phyloP scores from a whole-genome alignment of 805 yeast genomes.

The Saccharomyces kudriavzevii region DNA sequence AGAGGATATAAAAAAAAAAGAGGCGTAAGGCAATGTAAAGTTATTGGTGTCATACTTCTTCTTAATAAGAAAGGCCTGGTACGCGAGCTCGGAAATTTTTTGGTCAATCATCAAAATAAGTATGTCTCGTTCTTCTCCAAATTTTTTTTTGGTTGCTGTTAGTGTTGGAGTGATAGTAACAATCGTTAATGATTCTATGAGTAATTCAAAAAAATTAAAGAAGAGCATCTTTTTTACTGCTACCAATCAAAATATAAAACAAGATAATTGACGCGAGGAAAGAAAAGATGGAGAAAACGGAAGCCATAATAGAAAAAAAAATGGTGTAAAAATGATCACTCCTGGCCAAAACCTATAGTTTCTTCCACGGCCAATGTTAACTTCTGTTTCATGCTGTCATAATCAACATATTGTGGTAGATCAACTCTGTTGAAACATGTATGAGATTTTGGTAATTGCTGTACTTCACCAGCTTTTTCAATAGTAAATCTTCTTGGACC shows the following conservation, averaged over 20 bases:
- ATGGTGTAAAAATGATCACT: constrained; percentile 34
- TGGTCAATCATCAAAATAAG: background rate
- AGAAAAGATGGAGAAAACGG: background rate
- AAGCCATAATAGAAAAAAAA: background rate
- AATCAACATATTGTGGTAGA: constrained; percentile 85
- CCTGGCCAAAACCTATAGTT: constrained; percentile 98
- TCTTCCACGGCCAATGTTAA: constrained; percentile 95
- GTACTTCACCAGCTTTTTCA: constrained; percentile 89
- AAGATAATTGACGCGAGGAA: background rate
- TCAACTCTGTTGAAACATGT: constrained; percentile 99
- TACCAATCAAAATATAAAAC: background rate
- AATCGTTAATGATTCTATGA: background rate
- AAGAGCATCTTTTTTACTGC: background rate
- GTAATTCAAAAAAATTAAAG: background rate
- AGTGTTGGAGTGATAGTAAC: background rate
- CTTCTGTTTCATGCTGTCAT: constrained; percentile 78
- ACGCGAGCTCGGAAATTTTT: background rate
- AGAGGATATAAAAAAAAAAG: background rate
- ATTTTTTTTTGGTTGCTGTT: background rate
- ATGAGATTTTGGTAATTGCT: constrained; percentile 92
- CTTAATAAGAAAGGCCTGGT: background rate
- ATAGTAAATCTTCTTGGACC: constrained; percentile 99
- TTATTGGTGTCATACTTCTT: background rate
- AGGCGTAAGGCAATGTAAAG: background rate
- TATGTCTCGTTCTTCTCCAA: background rate